Base-by-base conservation (phyloP, 2,329 filamentous ascomycete species). In the Dothideomycetes sp. region DNA sequence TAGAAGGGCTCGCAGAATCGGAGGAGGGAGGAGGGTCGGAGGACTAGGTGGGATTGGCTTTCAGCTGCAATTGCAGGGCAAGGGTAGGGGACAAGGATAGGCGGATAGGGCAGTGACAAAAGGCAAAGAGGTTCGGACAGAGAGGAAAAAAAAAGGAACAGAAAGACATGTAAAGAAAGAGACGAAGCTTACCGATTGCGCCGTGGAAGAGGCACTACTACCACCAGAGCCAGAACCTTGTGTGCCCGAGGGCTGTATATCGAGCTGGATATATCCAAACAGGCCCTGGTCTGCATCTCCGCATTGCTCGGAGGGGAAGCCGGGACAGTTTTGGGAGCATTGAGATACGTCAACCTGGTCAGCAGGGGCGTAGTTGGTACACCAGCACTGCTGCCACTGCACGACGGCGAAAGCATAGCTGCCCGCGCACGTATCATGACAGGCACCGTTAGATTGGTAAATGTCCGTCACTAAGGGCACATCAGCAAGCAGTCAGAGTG, bases 321-420 rank as follows among this genome's bases (percentile, higher is more conserved):
- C 84, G 7, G 82, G 81, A 51, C 84, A 89, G 12, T 60, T 36
- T 1, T 57, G 58, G 48, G 69, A 60, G 61, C 84, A 89, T 35
- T 65, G 64, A 47, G 51, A 49, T 16, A 57, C 50, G 43, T 57
- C 50, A n/a, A 51, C 39, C 44, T 64, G 60, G 5, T 60, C 51
- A 15, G 55, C 56, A 7, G 84, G 84, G 2, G 69, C 68, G 52
- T 78, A 78, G 56, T 86, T 72, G 25, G 80, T 80, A 57, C 84
- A 89, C 82, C 82, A 89, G 56, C 84, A 89, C 37, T 69, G 60
- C 22, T 74, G 65, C 12, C 62, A 69, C 51, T 84, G 73, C 1
- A 87, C 64, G 33, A 89, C 67, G 48, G 80, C 82, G 47, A 80
- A 84, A 27, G 82, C 81, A 48, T 69, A 82, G 12, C 67, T 50